Percentiles rank a stretch among this genome's conserved stretches.
Evolutionary conservation across 495 filamentous ascomycete species (phyloP).

Genomic region (Pyronema omphalodes): DNA sequence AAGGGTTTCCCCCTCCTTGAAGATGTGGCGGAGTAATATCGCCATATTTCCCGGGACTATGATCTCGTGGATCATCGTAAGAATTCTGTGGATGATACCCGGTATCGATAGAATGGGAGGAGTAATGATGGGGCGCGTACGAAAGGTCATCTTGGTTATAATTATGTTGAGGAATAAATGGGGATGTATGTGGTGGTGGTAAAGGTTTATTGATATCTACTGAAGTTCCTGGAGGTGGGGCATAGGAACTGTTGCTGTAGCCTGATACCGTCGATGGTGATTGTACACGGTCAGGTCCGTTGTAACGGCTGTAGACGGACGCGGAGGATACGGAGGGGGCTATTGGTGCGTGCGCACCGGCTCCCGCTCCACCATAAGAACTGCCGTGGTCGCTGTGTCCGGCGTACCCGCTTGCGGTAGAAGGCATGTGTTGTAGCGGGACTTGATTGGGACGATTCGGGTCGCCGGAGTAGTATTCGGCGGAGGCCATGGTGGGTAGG

Average conservation of each 20-base stretch:
- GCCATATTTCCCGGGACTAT: constrained; percentile 8
- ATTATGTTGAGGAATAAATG: constrained; percentile 16
- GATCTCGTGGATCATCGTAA: constrained; percentile 10
- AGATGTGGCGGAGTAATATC: constrained; percentile 27
- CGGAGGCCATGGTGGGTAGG: constrained; percentile 49
- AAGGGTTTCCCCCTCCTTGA: constrained; percentile 30
- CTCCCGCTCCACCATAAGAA: constrained; percentile 8
- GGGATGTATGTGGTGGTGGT: constrained; percentile 11
- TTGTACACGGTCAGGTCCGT: constrained; percentile 19
- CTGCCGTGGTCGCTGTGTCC: too few species aligned
- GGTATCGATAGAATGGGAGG: constrained; percentile 19
- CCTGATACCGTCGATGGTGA: constrained; percentile 5
- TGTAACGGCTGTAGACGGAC: constrained; percentile 21
- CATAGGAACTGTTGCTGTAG: not conserved
- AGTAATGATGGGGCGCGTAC: constrained; percentile 15
- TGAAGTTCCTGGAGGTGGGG: not conserved
- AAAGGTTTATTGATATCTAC: constrained; percentile 13
- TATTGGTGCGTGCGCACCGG: constrained; percentile 31
- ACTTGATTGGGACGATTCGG: constrained; percentile 11
- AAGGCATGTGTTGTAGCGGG: too few species aligned
- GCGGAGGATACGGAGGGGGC: constrained; percentile 21
- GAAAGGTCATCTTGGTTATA: constrained; percentile 24
- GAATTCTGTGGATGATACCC: constrained; percentile 19
- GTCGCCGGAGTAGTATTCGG: constrained; percentile 55
- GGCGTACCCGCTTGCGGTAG: too few species aligned